phyloP scores from a whole-genome alignment of 495 filamentous ascomycete species.

The Neurospora pannonica region DNA sequence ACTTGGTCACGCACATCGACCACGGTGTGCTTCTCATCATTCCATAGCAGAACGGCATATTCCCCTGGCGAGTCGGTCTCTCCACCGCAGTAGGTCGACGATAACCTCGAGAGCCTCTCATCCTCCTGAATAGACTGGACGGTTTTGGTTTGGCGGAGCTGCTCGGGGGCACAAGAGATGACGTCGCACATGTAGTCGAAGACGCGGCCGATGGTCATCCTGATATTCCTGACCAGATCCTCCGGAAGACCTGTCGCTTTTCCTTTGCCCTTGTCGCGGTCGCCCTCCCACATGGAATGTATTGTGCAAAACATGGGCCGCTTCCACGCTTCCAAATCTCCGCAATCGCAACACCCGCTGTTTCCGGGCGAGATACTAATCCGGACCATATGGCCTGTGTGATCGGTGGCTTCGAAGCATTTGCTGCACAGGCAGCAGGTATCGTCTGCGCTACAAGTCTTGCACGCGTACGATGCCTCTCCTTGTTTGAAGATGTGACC shows the following conservation, averaged over 20 bases:
- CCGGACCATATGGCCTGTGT: slow-evolving; percentile 84
- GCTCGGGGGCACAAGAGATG: slow-evolving; percentile 93
- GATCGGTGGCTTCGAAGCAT: slow-evolving; percentile 92
- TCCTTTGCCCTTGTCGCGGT: slow-evolving; percentile 54
- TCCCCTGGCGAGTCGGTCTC: slow-evolving; percentile 48
- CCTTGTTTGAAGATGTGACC: slow-evolving; percentile 92
- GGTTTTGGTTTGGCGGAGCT: slow-evolving; percentile 77
- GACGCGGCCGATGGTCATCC: slow-evolving; percentile 71
- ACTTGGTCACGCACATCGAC: slow-evolving; percentile 86
- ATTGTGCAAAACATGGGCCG: slow-evolving; percentile 85
- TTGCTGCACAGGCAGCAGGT: slow-evolving; percentile 79
- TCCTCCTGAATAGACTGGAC: slow-evolving; percentile 69
- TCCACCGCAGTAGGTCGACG: slow-evolving; percentile 60
- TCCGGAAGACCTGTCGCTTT: slow-evolving; percentile 54
- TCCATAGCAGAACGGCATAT: slow-evolving; percentile 88
- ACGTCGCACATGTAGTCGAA: slow-evolving; percentile 96
- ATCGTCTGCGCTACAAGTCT: slow-evolving; percentile 82
- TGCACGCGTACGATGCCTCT: slow-evolving; percentile 88
- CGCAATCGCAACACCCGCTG: slow-evolving; percentile 94
- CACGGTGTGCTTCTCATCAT: slow-evolving; percentile 97
- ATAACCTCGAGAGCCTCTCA: slow-evolving; percentile 68
- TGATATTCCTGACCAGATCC: slow-evolving; percentile 64
- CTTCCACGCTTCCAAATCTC: slow-evolving; percentile 88
- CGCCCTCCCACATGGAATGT: slow-evolving; percentile 56
- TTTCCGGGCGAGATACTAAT: slow-evolving; percentile 80